These are phyloP conservation scores for Xylariales sp. DNA, from an alignment of 2,329 filamentous ascomycete species.

Conservation along the genomic window DNA sequence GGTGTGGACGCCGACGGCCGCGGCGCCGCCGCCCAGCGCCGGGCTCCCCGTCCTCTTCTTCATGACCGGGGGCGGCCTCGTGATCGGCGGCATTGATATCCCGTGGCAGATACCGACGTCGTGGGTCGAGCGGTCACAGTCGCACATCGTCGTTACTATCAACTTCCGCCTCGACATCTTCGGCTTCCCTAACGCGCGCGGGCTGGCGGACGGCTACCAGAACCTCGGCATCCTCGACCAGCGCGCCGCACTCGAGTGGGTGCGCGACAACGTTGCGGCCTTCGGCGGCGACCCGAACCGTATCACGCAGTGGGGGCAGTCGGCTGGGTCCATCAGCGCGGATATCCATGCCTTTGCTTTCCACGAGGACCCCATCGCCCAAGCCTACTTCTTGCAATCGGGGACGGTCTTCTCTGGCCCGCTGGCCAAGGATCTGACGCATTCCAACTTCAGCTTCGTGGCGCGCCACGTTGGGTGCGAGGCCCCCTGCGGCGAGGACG, in stretches of 20 bases:
- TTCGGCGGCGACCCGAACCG: conserved; percentile 42
- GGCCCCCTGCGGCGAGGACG: conserved; percentile 14
- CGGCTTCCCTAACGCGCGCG: conserved; percentile 27
- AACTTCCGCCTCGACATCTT: conserved; percentile 35
- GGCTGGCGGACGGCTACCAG: conserved; percentile 21
- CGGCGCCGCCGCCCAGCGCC: conserved; percentile 9
- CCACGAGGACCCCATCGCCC: conserved; percentile 40
- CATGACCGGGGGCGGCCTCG: conserved; percentile 33
- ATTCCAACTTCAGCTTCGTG: conserved; percentile 31
- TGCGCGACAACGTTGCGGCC: conserved; percentile 39
- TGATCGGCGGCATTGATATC: conserved; percentile 31
- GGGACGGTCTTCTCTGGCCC: conserved; percentile 30
- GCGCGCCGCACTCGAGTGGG: conserved; percentile 45
- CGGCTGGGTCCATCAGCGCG: conserved; percentile 36
- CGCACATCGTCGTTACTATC: conserved; percentile 32
- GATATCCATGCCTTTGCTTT: conserved; percentile 40
- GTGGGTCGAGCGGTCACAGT: conserved; percentile 24
- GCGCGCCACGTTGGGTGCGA: conserved; percentile 30
- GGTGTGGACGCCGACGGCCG: conserved; percentile 32
- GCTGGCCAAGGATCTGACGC: conserved; percentile 17
- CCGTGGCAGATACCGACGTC: conserved; percentile 34
- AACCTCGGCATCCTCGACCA: conserved; percentile 48
- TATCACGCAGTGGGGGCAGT: conserved; percentile 43
- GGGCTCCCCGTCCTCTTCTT: conserved; percentile 35
- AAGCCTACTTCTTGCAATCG: conserved; percentile 36